phyloP scores from a whole-genome alignment of 2,329 filamentous ascomycete genomes.

The Colletotrichum theobromicola region DNA sequence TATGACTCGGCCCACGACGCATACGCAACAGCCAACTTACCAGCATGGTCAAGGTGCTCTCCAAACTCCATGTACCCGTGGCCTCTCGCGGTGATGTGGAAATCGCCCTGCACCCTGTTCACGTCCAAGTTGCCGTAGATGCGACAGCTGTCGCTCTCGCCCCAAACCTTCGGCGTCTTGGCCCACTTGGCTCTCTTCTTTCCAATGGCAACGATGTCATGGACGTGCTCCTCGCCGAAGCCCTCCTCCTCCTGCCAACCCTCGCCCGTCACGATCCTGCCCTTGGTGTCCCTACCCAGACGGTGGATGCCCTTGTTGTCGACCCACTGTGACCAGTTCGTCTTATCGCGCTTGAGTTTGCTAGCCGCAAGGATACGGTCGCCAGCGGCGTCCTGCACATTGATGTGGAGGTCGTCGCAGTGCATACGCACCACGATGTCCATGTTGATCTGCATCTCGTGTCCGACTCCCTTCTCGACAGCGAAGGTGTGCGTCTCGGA shows the following conservation, averaged over 20 bases:
- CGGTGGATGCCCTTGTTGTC: slow-evolving; percentile 70
- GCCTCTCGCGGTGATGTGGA: slow-evolving; percentile 93
- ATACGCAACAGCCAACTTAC: slow-evolving; percentile 55
- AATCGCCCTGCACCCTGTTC: slow-evolving; percentile 98
- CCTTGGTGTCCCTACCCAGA: slow-evolving; percentile 61
- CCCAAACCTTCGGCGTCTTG: slow-evolving; percentile 75
- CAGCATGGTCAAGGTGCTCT: slow-evolving; percentile 78
- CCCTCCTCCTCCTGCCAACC: slow-evolving; percentile 72
- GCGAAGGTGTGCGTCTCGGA: slow-evolving; percentile 87
- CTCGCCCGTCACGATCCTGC: slow-evolving; percentile 60
- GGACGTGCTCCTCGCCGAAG: slow-evolving; percentile 82
- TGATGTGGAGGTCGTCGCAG: slow-evolving; percentile 89
- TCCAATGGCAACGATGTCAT: slow-evolving; percentile 82
- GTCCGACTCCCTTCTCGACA: slow-evolving; percentile 90
- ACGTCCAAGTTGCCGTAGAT: slow-evolving; percentile 89
- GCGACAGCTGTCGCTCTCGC: slow-evolving; percentile 75
- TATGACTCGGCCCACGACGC: neutral
- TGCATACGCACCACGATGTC: slow-evolving; percentile 92
- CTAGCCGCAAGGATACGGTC: slow-evolving; percentile 87
- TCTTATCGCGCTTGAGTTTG: slow-evolving; percentile 76
- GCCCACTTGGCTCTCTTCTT: slow-evolving; percentile 69
- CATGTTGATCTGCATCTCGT: slow-evolving; percentile 90
- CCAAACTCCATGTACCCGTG: slow-evolving; percentile 91
- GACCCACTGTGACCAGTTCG: slow-evolving; percentile 83
- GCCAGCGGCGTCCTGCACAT: slow-evolving; percentile 94